phyloP scores from a whole-genome alignment of 305 asterid species.

The Fraxinus greggii region DNA sequence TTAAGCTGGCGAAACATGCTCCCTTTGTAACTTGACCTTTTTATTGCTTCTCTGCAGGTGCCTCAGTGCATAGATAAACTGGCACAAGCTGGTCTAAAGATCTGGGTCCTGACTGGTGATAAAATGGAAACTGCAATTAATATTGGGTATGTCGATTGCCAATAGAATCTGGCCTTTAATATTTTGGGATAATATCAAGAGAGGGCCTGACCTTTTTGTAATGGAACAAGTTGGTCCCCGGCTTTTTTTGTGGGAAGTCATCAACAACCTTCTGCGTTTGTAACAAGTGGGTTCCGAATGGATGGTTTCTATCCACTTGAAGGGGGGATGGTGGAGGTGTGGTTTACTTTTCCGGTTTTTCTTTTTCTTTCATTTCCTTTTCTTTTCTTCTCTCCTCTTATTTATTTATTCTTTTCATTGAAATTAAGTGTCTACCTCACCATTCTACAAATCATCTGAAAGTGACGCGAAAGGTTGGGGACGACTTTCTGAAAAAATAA shows the following conservation, averaged over 20 bases:
- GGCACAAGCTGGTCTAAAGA: slow-evolving; percentile 91
- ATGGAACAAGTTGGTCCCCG: background rate
- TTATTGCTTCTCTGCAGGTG: slow-evolving; percentile 39
- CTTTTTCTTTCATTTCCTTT: background rate
- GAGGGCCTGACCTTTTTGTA: background rate
- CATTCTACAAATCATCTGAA: background rate
- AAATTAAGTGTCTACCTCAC: background rate
- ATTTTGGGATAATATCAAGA: background rate
- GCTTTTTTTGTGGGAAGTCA: background rate
- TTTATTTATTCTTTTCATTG: background rate
- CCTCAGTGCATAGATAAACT: slow-evolving; percentile 87
- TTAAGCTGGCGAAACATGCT: background rate
- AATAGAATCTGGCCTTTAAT: slow-evolving; percentile 16
- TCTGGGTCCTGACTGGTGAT: slow-evolving; percentile 98
- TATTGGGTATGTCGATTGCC: slow-evolving; percentile 68
- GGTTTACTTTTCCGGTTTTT: background rate
- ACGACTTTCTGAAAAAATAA: background rate
- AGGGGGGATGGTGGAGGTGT: background rate
- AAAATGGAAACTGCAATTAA: slow-evolving; percentile 97
- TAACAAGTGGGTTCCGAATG: background rate
- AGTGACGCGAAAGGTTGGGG: slow-evolving; percentile 1
- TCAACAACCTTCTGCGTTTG: background rate
- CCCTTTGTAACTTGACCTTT: slow-evolving; percentile 1
- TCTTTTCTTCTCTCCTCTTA: background rate
- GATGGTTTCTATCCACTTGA: background rate